phyloP scores from a whole-genome alignment of 2,329 filamentous ascomycete genomes.

The Xylariaceae sp. region DNA sequence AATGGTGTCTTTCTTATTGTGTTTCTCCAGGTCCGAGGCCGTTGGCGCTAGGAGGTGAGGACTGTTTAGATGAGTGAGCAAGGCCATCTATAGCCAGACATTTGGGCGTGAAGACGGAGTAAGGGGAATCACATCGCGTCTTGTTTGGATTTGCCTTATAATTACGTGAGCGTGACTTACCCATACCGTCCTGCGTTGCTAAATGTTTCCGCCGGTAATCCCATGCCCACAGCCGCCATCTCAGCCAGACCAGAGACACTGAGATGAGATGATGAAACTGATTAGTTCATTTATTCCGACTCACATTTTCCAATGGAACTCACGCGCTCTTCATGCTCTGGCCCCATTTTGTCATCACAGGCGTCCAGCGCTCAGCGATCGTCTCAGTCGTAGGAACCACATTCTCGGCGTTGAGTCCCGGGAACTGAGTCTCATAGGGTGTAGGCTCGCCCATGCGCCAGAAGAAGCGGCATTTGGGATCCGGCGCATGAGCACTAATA shows the following conservation, averaged over 20 bases:
- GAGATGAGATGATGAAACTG: background rate
- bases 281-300: background rate
- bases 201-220: constrained; percentile 47
- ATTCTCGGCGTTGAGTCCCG: constrained; percentile 50
- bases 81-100: background rate
- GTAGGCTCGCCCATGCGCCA: constrained; percentile 53
- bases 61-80: constrained; percentile 29
- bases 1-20: constrained; percentile 51
- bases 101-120: background rate
- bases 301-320: constrained; percentile 24
- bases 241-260: constrained; percentile 49
- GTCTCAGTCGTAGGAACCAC: constrained; percentile 46
- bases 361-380: constrained; percentile 47
- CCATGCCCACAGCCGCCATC: constrained; percentile 54
- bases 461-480: constrained; percentile 60
- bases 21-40: constrained; percentile 51
- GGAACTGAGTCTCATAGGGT: constrained; percentile 51
- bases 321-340: constrained; percentile 55
- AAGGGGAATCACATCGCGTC: background rate
- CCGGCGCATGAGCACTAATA: constrained; percentile 49
- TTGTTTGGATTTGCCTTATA: background rate
- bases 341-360: constrained; percentile 53
- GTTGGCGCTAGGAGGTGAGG: constrained; percentile 57
- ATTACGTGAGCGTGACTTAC: constrained; percentile 30
- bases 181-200: constrained; percentile 51